These are phyloP conservation scores for Botrytis deweyae DNA, from an alignment of 2,329 filamentous ascomycete genomes.

Conservation along the genomic window DNA sequence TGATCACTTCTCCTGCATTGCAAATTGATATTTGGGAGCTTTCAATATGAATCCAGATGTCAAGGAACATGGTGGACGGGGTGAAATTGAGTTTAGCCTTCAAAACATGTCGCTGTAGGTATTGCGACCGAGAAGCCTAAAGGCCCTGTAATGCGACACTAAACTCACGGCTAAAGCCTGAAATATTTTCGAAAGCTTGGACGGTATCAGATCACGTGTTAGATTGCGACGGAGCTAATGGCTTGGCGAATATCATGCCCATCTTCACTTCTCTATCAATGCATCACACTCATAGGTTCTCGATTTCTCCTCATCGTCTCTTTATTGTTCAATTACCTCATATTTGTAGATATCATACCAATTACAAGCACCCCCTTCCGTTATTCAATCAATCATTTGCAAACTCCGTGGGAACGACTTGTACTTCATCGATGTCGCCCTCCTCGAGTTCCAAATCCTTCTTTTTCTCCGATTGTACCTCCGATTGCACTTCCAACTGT, in stretches of 20 bases:
- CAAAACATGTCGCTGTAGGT: background rate
- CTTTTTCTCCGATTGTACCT: background rate
- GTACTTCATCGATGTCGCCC: background rate
- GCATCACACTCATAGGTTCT: no score
- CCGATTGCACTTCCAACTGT: background rate
- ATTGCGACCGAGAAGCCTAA: background rate
- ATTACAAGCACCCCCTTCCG: no score
- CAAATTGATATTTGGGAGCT: background rate
- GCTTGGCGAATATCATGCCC: background rate
- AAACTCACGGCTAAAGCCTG: background rate
- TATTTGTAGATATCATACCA: background rate
- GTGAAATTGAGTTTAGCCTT: background rate
- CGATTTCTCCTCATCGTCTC: background rate
- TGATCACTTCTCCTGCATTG: background rate
- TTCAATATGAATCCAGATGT: background rate
- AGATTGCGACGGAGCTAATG: background rate
- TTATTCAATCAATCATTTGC: background rate
- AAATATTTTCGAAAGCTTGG: background rate
- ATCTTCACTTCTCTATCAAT: no score
- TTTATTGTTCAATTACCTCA: background rate
- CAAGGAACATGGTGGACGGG: background rate
- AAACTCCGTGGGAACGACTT: background rate
- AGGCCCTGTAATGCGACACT: background rate
- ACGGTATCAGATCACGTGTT: background rate
- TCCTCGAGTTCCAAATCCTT: background rate